phyloP scores from a whole-genome alignment of 495 filamentous ascomycete species.

The Aspergillus haitiensis region DNA sequence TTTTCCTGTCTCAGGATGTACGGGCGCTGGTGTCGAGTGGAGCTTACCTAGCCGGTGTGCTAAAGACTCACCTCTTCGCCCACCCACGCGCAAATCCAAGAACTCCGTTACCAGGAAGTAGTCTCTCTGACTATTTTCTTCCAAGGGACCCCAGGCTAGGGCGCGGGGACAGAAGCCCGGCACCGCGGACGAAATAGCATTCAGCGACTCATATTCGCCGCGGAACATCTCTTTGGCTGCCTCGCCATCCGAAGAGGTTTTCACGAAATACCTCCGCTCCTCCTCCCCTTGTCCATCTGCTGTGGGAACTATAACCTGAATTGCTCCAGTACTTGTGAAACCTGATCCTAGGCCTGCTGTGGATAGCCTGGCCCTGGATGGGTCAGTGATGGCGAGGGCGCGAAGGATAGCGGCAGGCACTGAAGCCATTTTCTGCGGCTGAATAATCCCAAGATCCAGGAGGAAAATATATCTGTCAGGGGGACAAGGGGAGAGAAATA shows the following conservation, averaged over 20 bases:
- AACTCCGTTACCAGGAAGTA: slow-evolving; percentile 83
- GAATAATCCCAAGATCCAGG: neutral
- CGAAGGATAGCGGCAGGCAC: slow-evolving; percentile 60
- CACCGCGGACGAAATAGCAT: slow-evolving; percentile 69
- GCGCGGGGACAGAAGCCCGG: slow-evolving; percentile 74
- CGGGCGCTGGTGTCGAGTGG: slow-evolving; percentile 73
- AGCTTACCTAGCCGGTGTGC: slow-evolving; percentile 75
- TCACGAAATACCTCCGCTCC: slow-evolving; percentile 73
- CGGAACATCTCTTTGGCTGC: slow-evolving; percentile 76
- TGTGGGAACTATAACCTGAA: slow-evolving; percentile 51
- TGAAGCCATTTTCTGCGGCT: slow-evolving; percentile 20
- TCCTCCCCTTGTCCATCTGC: slow-evolving; percentile 44
- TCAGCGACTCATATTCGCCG: slow-evolving; percentile 82
- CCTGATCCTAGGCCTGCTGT: slow-evolving; percentile 67
- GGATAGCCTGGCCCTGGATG: slow-evolving; percentile 52
- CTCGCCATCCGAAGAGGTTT: slow-evolving; percentile 62
- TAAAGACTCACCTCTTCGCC: slow-evolving; percentile 48
- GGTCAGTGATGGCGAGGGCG: slow-evolving; percentile 63
- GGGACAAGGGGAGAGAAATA: neutral
- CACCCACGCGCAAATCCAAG: slow-evolving; percentile 57
- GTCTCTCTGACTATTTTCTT: slow-evolving; percentile 43
- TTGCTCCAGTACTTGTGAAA: slow-evolving; percentile 71
- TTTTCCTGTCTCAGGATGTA: slow-evolving; percentile 49
- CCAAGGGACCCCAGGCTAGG: slow-evolving; percentile 65
- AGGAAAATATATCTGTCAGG: neutral